Conservation (phyloP, 129 eudicot species). For the Chrysanthemum seticuspe region DNA sequence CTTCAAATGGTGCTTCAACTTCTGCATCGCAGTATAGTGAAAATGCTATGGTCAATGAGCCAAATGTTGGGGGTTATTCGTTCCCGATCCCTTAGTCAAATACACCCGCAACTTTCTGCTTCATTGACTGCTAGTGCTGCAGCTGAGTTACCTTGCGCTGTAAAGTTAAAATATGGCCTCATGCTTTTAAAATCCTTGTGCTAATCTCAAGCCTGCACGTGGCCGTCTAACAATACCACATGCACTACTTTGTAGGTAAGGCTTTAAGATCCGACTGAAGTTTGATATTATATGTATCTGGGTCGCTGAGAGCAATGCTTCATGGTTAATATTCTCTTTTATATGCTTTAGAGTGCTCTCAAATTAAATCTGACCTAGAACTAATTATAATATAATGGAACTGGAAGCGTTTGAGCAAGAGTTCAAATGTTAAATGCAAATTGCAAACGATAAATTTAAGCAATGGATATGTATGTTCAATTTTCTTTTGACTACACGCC, state of each 20-base stretch:
- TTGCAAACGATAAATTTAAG: not conserved
- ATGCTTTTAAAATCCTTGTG: slow-evolving; percentile 73
- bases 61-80: slow-evolving; percentile 39
- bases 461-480: not conserved
- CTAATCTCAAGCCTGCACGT: slow-evolving; percentile 43
- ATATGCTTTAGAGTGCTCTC: not conserved
- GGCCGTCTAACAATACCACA: no score
- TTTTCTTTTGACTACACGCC: not conserved
- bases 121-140: slow-evolving; percentile 82
- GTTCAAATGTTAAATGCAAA: not conserved
- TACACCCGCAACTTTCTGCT: slow-evolving; percentile 79
- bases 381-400: not conserved
- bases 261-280: not conserved
- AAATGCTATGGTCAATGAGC: slow-evolving; percentile 18
- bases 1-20: slow-evolving; percentile 42
- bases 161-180: slow-evolving; percentile 88
- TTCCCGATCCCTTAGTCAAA: slow-evolving; percentile 53
- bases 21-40: slow-evolving; percentile 20
- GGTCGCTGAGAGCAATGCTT: not conserved
- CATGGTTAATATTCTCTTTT: not conserved
- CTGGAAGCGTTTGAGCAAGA: not conserved
- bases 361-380: not conserved
- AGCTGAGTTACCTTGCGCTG: slow-evolving; percentile 94
- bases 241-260: slow-evolving; percentile 79
- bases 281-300: not conserved